Base-by-base conservation (phyloP, 495 filamentous ascomycete genomes). In the Alectoria sarmentosa region DNA sequence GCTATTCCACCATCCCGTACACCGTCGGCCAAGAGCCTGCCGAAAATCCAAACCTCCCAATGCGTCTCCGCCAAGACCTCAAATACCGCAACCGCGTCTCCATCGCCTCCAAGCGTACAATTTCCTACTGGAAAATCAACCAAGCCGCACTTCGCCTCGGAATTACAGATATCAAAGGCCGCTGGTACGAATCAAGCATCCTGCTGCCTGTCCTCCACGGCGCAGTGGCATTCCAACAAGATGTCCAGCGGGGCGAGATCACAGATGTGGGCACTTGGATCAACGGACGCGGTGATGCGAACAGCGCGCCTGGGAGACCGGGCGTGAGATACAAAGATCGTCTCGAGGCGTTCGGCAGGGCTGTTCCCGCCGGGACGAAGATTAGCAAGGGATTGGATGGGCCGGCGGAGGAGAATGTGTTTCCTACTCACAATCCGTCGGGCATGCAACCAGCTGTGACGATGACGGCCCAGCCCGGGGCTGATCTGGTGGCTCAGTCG, bases 141-240 rank as follows among this genome's bases (percentile, higher is more conserved):
- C 66, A 75, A 36, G 58, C 71, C 11, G 65, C 68, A 39, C 60
- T 68, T 30, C 74, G 67, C 30, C 67, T 78, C 65, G 71, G 70
- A 7, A 67, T 86, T 4, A 69, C 72, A n/a, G 81, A 86, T 39
- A 71, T 87, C 67, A 85, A 84, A 67, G 84, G 84, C 9, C 76
- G 84, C 19, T 87, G 84, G 84, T 87, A 87, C 70, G 85, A 87
- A 66, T 79, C 78, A 6, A 77, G 76, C 58, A 67, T 80, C 5
- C 69, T 86, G 5, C 76, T 83, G 13, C 81, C 81, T 0, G 78
- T 81, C 60, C 68, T 85, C 5, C 75, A 77, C 32, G 75, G 73
- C 23, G 61, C 52, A 13, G 67, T 65, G 0, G 68, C 72, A 11
- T 84, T 78, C 71, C 63, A 73, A 2, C 60, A 73, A 9, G 70